Percentiles rank a stretch among this genome's conserved stretches.
phyloP scores from a whole-genome alignment of 208 protist species.

The Acanthamoeba rhysodes region DNA sequence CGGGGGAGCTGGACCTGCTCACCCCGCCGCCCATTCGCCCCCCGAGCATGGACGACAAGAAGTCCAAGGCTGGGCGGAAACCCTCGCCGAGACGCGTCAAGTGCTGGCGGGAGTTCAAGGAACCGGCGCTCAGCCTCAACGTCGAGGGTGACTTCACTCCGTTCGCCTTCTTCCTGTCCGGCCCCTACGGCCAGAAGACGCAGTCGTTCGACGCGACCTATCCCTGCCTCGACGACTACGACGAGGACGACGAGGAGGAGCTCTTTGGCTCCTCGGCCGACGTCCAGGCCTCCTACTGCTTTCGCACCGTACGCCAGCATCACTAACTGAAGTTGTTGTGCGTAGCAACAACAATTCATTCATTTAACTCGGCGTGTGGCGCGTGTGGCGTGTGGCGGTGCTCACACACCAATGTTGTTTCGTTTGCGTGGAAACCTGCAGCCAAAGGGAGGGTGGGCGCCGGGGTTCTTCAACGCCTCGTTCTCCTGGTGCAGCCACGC shows the following conservation, averaged over 20 bases:
- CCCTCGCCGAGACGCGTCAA: too few relatives aligned
- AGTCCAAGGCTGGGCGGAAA: too few relatives aligned
- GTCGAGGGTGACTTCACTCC: not conserved
- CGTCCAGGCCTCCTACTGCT: not conserved
- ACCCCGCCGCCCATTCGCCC: too few relatives aligned
- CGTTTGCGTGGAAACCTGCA: not conserved
- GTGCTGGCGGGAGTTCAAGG: not conserved
- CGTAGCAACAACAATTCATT: too few relatives aligned
- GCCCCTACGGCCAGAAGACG: not conserved
- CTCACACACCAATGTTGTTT: not conserved
- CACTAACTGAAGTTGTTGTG: too few relatives aligned
- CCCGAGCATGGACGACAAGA: too few relatives aligned
- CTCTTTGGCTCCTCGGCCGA: not conserved
- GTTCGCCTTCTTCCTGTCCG: constrained; percentile 12
- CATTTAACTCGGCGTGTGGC: too few relatives aligned
- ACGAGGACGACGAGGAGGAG: too few relatives aligned
- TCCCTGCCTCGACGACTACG: not conserved
- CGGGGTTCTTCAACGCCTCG: constrained; percentile 23
- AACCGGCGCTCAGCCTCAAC: not conserved
- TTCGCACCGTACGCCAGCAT: constrained; percentile 17
- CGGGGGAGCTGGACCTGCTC: not conserved
- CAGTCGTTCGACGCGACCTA: not conserved
- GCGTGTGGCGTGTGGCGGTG: too few relatives aligned
- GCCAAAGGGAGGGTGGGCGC: constrained; percentile 3
- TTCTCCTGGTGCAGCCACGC: not conserved